These are phyloP conservation scores for Tetrahymena thermophila DNA, from an alignment of 73 alveolate genomes.

Conservation along the genomic window DNA sequence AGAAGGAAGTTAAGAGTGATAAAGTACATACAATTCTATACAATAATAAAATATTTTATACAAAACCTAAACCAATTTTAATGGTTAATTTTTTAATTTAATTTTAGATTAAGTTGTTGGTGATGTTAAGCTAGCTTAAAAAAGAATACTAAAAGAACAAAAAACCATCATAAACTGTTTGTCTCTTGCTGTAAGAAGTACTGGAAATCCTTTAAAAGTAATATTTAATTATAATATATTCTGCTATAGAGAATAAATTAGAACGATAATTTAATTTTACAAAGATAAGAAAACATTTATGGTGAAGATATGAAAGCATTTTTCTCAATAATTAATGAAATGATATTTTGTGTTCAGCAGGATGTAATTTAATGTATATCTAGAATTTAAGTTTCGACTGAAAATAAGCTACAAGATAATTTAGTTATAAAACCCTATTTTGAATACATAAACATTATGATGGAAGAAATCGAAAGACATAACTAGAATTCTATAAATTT, in stretches of 20 bases:
- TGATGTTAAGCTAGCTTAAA: background rate
- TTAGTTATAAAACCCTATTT: background rate
- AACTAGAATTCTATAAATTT: background rate
- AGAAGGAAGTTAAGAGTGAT: background rate
- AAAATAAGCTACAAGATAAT: background rate
- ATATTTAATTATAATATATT: background rate
- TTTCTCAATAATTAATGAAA: background rate
- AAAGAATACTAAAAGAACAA: background rate
- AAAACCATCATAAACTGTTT: background rate
- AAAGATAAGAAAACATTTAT: background rate
- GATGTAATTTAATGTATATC: background rate
- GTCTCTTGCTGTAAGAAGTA: background rate
- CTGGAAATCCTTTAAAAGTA: background rate
- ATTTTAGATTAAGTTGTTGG: background rate
- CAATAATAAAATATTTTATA: too few species aligned
- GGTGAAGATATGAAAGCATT: background rate
- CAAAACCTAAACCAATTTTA: too few species aligned
- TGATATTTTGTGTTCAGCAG: background rate
- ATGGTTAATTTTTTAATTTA: background rate
- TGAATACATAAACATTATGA: background rate
- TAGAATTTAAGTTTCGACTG: background rate
- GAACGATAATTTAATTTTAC: background rate
- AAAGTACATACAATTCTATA: background rate
- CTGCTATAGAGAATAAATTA: background rate
- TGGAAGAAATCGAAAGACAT: background rate